Base-by-base conservation (phyloP, 345 rosid species). In the Angophora floribunda region DNA sequence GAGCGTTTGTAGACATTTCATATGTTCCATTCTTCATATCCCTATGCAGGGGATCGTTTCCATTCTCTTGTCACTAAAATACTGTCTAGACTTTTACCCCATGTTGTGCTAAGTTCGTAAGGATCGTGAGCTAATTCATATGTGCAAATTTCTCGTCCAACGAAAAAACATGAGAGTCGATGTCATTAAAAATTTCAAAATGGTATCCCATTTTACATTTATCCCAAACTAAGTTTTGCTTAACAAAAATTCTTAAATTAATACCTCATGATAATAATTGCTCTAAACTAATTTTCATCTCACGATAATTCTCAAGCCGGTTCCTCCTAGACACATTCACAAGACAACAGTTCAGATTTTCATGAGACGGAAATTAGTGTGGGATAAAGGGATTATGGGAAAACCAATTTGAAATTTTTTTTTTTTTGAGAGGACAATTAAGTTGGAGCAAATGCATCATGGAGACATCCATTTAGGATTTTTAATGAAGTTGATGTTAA, bases 321-420 rank as follows among this genome's bases (percentile, higher is more conserved):
- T 59, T 0, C n/a, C 3, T 26, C 13, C n/a, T 0, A 24, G 3
- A 10, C 12, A 59, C 28, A 9, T 1, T 36, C 10, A 0, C 13
- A 17, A 0, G 10, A 1, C 5, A 70, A 1, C 13, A 70, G 10
- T 36, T 75, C 8, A 6, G 28, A 19, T 10, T 41, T 75, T 6
- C 1, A 0, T 5, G 47, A 36, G 84, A 41, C 4, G 24, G 6
- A 2, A 75, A 10, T 36, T 75, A 75, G 44, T 2, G 6, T 70
- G 7, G 1, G 47, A 17, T 8, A 70, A 67, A 32, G 16, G 22
- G 15, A 6, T 5, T 3, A 16, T 2, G 12, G 11, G 32, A 1
- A 2, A 7, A 9, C 9, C 0, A 2, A 4, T 70, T 32, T 30
- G 6, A 30, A 7, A n/a, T 14, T 65, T 53, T 65, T 14, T 65